These are phyloP conservation scores for Castanea mollissima DNA, from an alignment of 306 rosid species.

Conservation along the genomic window DNA sequence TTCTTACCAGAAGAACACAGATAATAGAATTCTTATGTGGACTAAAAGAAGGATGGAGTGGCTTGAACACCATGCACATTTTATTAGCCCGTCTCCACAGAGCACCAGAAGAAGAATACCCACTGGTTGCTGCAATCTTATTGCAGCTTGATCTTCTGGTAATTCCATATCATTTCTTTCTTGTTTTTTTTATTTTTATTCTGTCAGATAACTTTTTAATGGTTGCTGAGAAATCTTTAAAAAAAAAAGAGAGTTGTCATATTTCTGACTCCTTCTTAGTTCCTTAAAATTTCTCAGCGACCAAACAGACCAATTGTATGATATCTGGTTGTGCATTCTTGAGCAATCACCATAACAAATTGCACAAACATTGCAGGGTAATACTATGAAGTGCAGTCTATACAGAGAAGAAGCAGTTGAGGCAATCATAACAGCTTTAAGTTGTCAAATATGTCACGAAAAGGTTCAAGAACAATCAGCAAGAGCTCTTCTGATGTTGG, in stretches of 20 bases:
- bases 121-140: conserved; percentile 57
- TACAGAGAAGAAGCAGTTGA: conserved; percentile 83
- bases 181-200: neutral
- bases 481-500: conserved; percentile 62
- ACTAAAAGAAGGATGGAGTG: conserved; percentile 69
- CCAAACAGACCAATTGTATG: neutral
- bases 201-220: no score
- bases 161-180: conserved; percentile 21
- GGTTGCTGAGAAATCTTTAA: neutral
- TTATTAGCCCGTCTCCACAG: conserved; percentile 57
- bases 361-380: conserved; percentile 84
- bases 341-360: conserved; percentile 57
- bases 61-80: conserved; percentile 62
- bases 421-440: conserved; percentile 50
- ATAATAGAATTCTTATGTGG: conserved; percentile 45
- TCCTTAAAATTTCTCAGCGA: neutral
- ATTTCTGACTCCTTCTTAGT: neutral
- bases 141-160: conserved; percentile 85
- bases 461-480: conserved; percentile 61
- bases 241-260: neutral
- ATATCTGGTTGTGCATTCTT: conserved; percentile 4
- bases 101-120: conserved; percentile 54
- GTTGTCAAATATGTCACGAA: conserved; percentile 37
- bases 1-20: conserved; percentile 55
- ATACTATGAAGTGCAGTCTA: conserved; percentile 53